Evolutionary conservation across 2,329 filamentous ascomycete genomes (phyloP).

Genomic region (Dactylellina parvicollis): DNA sequence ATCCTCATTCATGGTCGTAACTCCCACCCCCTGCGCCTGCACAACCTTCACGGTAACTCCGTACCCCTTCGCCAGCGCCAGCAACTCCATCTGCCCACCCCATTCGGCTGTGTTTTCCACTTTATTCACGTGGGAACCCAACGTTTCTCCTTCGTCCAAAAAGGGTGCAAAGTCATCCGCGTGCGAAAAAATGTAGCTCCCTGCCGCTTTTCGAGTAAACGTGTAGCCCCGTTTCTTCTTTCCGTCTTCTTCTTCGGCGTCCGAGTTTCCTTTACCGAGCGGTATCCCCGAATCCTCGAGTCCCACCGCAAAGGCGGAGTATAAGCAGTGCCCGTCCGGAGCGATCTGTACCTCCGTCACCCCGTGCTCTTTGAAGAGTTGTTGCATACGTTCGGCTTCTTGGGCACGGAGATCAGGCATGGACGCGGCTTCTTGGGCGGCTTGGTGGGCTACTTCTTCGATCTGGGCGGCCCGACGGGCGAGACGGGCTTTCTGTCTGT

Average conservation of each 20-base stretch:
- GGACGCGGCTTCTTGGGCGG: conserved; percentile 76
- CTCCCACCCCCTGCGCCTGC: conserved; percentile 83
- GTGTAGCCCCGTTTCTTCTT: conserved; percentile 68
- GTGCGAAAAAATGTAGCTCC: conserved; percentile 78
- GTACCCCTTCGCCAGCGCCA: conserved; percentile 83
- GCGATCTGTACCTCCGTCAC: conserved; percentile 81
- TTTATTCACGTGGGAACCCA: conserved; percentile 77
- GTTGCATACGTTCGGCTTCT: conserved; percentile 76
- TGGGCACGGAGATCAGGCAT: conserved; percentile 77
- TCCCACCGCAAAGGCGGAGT: conserved; percentile 89
- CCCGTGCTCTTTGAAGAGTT: conserved; percentile 71
- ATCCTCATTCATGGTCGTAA: conserved; percentile 69
- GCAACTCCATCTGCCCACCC: conserved; percentile 91
- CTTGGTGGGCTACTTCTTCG: conserved; percentile 73
- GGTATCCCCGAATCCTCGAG: conserved; percentile 63
- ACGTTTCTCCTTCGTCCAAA: conserved; percentile 74
- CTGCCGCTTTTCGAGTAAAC: conserved; percentile 74
- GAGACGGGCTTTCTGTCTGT: conserved; percentile 88
- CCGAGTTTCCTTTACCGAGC: conserved; percentile 1
- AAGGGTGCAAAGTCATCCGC: conserved; percentile 86
- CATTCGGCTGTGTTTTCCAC: conserved; percentile 91
- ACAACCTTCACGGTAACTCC: conserved; percentile 83
- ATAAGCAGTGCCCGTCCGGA: conserved; percentile 94
- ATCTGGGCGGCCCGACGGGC: conserved; percentile 88
- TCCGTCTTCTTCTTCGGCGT: neutral